A percentile compares a stretch with the other conserved stretches of the same genome.
Conservation (phyloP, 345 rosid genomes). For the Citrus medica region DNA sequence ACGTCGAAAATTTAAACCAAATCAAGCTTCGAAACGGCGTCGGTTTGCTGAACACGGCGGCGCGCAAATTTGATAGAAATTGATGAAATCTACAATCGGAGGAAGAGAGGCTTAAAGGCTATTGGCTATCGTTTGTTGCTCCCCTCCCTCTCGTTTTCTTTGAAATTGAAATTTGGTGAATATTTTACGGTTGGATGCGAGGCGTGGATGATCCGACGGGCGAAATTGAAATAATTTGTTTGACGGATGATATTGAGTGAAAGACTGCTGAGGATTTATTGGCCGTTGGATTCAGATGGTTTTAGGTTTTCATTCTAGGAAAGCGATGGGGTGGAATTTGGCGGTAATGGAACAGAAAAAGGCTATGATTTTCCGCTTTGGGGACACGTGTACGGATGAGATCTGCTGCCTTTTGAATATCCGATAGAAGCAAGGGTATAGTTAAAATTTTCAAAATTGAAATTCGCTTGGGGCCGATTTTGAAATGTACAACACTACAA, state of each 20-base stretch:
- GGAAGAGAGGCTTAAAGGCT: not conserved
- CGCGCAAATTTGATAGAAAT: not conserved
- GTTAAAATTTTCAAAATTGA: not conserved
- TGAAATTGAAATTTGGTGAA: conserved; percentile 26
- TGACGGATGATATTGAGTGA: conserved; percentile 29
- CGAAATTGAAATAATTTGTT: conserved; percentile 24
- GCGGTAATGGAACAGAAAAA: conserved; percentile 37
- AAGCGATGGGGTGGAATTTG: conserved; percentile 35
- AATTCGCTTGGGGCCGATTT: not conserved
- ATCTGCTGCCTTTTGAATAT: conserved; percentile 6
- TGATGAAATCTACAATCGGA: not conserved
- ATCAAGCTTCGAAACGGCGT: not conserved
- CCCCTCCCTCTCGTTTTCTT: conserved; percentile 32
- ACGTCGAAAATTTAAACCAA: not conserved
- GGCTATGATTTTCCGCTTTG: not conserved
- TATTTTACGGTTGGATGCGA: conserved; percentile 20
- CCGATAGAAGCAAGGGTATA: not conserved
- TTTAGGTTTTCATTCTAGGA: conserved; percentile 18
- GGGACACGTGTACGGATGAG: conserved; percentile 25
- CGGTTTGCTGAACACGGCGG: not conserved
- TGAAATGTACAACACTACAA: not conserved
- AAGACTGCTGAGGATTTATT: not conserved
- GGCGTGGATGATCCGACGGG: conserved; percentile 20
- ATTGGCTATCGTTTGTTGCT: conserved; percentile 4
- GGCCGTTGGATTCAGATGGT: conserved; percentile 27